These are phyloP conservation scores for Trichosporon sp. DNA, from an alignment of 1,284 basidiomycete genomes.

Conservation along the genomic window DNA sequence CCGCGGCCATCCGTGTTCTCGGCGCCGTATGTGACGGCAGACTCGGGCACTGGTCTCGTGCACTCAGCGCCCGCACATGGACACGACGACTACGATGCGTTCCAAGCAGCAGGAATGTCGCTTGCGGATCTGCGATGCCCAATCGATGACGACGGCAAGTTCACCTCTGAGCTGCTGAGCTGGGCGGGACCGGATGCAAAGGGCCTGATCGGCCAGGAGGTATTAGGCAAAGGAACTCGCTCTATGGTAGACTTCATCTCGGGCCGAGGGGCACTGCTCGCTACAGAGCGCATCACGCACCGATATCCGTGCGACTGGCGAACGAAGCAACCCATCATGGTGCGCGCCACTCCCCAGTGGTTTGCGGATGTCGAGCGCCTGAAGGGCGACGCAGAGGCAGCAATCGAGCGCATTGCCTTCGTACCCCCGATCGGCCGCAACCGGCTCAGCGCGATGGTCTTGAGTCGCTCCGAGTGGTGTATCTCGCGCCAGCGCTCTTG, in stretches of 20 bases:
- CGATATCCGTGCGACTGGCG: constrained; percentile 97
- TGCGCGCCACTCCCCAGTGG: constrained; percentile 96
- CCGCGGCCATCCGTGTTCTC: constrained; percentile 51
- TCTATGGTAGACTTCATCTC: constrained; percentile 62
- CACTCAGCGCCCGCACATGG: constrained; percentile 96
- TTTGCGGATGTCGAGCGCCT: constrained; percentile 86
- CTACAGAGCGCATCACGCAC: constrained; percentile 70
- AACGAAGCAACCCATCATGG: constrained; percentile 85
- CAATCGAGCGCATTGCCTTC: constrained; percentile 70
- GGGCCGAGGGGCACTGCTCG: constrained; percentile 57
- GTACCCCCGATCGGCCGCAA: constrained; percentile 72
- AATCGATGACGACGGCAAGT: constrained; percentile 74
- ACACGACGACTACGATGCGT: constrained; percentile 80
- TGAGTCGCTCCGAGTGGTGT: constrained; percentile 94
- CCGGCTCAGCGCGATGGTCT: constrained; percentile 77
- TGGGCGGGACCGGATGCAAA: constrained; percentile 51
- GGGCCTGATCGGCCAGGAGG: constrained; percentile 59
- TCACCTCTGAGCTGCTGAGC: constrained; percentile 56
- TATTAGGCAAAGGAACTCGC: constrained; percentile 65
- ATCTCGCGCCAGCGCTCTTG: constrained; percentile 96
- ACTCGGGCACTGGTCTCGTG: constrained; percentile 92
- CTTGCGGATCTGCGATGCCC: constrained; percentile 58
- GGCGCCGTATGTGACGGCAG: constrained; percentile 68
- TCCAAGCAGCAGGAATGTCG: constrained; percentile 48
- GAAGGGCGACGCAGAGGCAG: constrained; percentile 67